Evolutionary conservation across 2,329 filamentous ascomycete species (phyloP).

Genomic region (Aspergillus oerlinghausenensis): DNA sequence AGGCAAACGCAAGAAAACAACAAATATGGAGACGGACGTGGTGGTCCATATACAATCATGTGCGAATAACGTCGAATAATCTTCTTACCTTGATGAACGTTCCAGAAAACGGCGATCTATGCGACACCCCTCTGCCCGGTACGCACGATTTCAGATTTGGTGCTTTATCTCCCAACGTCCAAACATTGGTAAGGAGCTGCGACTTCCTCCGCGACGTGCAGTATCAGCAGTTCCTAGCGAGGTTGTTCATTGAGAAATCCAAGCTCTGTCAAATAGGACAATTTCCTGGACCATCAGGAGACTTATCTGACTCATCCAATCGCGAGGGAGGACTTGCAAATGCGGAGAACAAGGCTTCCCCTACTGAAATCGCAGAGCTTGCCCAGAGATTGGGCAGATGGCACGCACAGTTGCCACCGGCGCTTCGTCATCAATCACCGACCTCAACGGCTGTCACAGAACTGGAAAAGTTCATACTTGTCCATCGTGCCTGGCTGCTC

Average conservation of each 20-base stretch:
- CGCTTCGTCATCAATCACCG: background rate
- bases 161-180: background rate
- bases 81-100: constrained; percentile 1
- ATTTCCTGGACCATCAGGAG: background rate
- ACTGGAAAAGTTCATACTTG: background rate
- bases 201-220: constrained; percentile 6
- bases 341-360: background rate
- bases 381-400: background rate
- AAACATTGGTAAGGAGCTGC: background rate
- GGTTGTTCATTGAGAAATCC: constrained; percentile 7
- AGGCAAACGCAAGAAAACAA: background rate
- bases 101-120: background rate
- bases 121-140: background rate
- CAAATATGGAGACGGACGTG: constrained; percentile 6
- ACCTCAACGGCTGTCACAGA: background rate
- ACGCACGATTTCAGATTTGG: constrained; percentile 4
- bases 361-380: background rate
- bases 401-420: background rate
- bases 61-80: constrained; percentile 1
- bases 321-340: background rate
- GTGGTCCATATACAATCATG: constrained; percentile 7
- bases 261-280: constrained; percentile 4
- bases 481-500: background rate
- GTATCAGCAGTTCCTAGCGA: constrained; percentile 4
- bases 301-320: background rate